Percentiles rank a stretch among this genome's conserved stretches.
These are phyloP conservation scores for Lagerstroemia fauriei DNA, from an alignment of 441 rosid genomes.

Conservation along the genomic window DNA sequence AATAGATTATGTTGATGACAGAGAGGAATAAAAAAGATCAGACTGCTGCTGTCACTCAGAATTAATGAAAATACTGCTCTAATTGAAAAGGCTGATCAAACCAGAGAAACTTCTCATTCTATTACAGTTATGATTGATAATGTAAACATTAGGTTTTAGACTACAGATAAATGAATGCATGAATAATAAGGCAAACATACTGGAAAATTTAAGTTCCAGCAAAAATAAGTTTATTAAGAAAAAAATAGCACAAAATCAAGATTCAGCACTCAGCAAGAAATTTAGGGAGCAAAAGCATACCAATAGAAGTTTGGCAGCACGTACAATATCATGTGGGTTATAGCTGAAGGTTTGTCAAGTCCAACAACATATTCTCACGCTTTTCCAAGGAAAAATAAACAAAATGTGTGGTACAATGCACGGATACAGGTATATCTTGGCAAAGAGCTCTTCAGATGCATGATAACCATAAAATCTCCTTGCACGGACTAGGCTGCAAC, in stretches of 20 bases:
- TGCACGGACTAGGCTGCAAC: slow-evolving; percentile 77
- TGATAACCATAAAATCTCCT: slow-evolving; percentile 87
- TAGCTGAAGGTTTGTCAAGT: slow-evolving; percentile 65
- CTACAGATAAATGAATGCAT: not conserved
- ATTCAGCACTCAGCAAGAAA: slow-evolving; percentile 5
- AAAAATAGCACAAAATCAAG: slow-evolving; percentile 4
- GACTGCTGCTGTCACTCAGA: not conserved
- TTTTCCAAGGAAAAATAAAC: slow-evolving; percentile 5
- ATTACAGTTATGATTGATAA: not conserved
- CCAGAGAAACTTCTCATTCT: not conserved
- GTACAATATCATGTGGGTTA: slow-evolving; percentile 81
- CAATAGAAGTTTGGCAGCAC: slow-evolving; percentile 81
- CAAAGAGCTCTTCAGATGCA: slow-evolving; percentile 77
- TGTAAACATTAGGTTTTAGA: not conserved
- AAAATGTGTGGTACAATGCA: slow-evolving; percentile 4
- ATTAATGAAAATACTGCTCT: not conserved
- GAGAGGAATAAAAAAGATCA: not conserved
- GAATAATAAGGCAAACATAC: not conserved
- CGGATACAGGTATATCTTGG: slow-evolving; percentile 92
- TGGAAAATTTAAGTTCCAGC: not conserved
- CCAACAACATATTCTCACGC: slow-evolving; percentile 30
- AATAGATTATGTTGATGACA: not conserved
- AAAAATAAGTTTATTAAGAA: not conserved
- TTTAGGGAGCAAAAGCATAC: slow-evolving; percentile 42
- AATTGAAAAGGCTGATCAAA: not conserved